Evolutionary conservation across 2,329 filamentous ascomycete genomes (phyloP), one percentile per base, ranked within the genome.

Genomic region (Trichophyton benhamiae): DNA sequence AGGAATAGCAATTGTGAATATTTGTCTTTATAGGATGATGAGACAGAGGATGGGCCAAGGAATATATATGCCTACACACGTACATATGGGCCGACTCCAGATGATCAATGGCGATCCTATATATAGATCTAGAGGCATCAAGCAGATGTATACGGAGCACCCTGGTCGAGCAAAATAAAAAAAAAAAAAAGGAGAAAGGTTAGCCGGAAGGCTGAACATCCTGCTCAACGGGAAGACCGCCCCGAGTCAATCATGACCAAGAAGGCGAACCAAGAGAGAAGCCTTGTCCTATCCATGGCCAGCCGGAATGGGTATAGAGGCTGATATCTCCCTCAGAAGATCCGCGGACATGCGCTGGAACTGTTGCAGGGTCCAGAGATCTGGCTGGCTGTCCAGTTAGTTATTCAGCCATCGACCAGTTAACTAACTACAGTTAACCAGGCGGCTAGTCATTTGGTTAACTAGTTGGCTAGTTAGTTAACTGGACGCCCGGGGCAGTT

Each of bases 261-360:
- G 49, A 33, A 33, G 25, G 25, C 27, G 5, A 36, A 36, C 49
- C 49, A 33, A 55, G 49, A 55, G 49, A 20, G 49, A 20, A 55
- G 49, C 49, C 49, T 55, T 55, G 49, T 55, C 30, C 49, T 55
- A 17, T 33, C 49, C 49, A 55, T 55, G 49, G n/a, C 27, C 49
- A 55, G 49, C 49, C 49, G 49, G 13, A 36, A 36, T 27, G 49
- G 49, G 49, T 17, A 55, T 55, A 55, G 49, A 55, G 49, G 49
- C 49, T 55, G 49, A 55, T 55, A 55, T 55, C 15, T 27, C 13
- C 7, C 13, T 22, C n/a, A n/a, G 48, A 27, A 13, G 15, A 55
- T 55, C 49, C 49, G 49, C 30, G 49, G 49, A 55, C 8, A 55
- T 55, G 49, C 49, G 49, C 15, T 2, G 20, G 15, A 15, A n/a